Evolutionary conservation across 164 flowering plant genomes (phyloP).

Genomic region (Nymphaea thermarum): DNA sequence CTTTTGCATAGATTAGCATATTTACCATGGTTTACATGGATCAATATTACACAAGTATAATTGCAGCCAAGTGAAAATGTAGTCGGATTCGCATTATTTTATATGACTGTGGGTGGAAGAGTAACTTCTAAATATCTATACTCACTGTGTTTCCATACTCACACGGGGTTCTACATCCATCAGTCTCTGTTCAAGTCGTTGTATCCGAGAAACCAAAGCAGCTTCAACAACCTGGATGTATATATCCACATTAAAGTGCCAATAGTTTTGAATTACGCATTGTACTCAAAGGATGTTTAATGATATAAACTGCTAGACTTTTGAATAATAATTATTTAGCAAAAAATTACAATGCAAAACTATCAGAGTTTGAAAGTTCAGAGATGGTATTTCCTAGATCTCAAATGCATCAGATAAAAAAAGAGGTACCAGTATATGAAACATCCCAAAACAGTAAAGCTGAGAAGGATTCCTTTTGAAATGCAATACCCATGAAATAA

Average conservation of each 20-base stretch:
- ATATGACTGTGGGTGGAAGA: neutral
- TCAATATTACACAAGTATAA: neutral
- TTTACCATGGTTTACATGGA: no score
- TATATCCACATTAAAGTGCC: neutral
- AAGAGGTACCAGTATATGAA: no score
- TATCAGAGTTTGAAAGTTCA: neutral
- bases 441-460: no score
- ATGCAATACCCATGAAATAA: no score
- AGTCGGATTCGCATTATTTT: neutral
- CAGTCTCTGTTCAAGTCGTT: conserved; percentile 63
- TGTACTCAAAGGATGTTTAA: neutral
- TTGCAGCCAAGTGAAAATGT: neutral
- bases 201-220: conserved; percentile 79
- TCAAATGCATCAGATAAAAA: no score
- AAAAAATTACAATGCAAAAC: no score
- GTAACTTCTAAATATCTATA: conserved; percentile 3
- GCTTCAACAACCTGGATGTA: conserved; percentile 88
- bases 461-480: no score
- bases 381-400: neutral
- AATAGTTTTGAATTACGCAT: no score
- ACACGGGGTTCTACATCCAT: conserved; percentile 96
- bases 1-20: no score
- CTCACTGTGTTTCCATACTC: conserved; percentile 67
- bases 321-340: no score
- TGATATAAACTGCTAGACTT: neutral